Conservation (phyloP, 2,329 filamentous ascomycete species). For the Capronia coronata region DNA sequence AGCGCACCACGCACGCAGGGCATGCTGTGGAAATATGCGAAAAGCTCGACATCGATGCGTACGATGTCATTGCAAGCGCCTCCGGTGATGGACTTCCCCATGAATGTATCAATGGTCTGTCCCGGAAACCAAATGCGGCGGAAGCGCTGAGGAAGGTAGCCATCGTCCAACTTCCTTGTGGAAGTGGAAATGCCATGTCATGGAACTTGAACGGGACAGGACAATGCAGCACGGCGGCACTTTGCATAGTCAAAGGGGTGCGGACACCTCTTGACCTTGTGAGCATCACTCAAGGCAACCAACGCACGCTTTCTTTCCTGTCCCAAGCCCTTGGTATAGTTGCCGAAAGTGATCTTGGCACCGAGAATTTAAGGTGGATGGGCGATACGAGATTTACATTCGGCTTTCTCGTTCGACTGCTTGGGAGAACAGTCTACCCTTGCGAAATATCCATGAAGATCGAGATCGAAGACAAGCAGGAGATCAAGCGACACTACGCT, state of each 20-base stretch:
- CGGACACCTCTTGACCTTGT: constrained; percentile 78
- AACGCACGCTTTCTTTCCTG: constrained; percentile 74
- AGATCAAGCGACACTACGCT: constrained; percentile 67
- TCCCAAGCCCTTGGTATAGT: constrained; percentile 86
- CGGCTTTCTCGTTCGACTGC: constrained; percentile 70
- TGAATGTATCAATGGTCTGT: constrained; percentile 92
- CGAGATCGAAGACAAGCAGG: constrained; percentile 67
- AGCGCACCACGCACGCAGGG: constrained; percentile 63
- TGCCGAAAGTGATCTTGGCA: constrained; percentile 82
- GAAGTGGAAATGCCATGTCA: constrained; percentile 89
- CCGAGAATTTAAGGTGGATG: constrained; percentile 91
- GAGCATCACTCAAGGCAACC: constrained; percentile 75
- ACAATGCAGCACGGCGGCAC: constrained; percentile 65
- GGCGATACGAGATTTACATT: constrained; percentile 76
- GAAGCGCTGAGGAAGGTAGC: constrained; percentile 70
- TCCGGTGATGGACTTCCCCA: constrained; percentile 89
- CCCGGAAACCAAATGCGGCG: constrained; percentile 65
- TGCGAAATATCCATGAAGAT: constrained; percentile 83
- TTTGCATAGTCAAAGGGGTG: constrained; percentile 80
- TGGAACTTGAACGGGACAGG: constrained; percentile 81
- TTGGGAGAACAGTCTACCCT: constrained; percentile 73
- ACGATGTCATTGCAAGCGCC: constrained; percentile 79
- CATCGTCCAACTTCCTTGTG: constrained; percentile 81
- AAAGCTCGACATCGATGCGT: constrained; percentile 68
- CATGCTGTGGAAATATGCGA: constrained; percentile 73